These are phyloP conservation scores for Penicillium sp. DNA, from an alignment of 2,329 filamentous ascomycete genomes.

Conservation along the genomic window DNA sequence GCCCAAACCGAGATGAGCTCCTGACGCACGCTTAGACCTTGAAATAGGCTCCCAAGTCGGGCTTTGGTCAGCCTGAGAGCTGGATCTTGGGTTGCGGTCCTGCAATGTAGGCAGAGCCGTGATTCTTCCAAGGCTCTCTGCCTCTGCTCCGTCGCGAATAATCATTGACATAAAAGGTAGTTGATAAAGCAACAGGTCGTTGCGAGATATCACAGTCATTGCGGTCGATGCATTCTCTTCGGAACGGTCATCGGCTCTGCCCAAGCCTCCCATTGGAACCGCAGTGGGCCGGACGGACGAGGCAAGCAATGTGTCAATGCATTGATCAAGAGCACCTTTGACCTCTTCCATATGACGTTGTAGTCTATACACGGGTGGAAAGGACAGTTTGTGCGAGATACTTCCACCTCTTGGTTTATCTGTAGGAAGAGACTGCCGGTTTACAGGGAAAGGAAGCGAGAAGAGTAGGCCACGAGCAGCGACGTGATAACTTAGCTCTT, in stretches of 20 bases:
- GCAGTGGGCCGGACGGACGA: constrained; percentile 43
- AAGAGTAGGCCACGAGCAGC: constrained; percentile 87
- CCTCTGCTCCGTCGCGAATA: constrained; percentile 39
- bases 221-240: constrained; percentile 16
- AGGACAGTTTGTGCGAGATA: constrained; percentile 88
- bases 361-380: constrained; percentile 80
- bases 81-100: neutral
- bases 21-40: neutral
- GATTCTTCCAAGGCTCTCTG: constrained; percentile 69
- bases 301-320: constrained; percentile 41
- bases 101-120: constrained; percentile 49
- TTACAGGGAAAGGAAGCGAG: constrained; percentile 83
- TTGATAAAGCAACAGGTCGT: constrained; percentile 70
- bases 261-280: neutral
- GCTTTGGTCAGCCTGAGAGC: neutral
- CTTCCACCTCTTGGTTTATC: constrained; percentile 38
- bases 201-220: constrained; percentile 40
- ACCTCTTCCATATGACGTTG: constrained; percentile 86
- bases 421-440: constrained; percentile 56
- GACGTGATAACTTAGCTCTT: constrained; percentile 92
- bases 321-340: constrained; percentile 64
- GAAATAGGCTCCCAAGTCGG: neutral
- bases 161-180: constrained; percentile 84
- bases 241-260: constrained; percentile 1
- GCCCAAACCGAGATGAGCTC: neutral